Percentiles rank a stretch among this genome's conserved stretches.
These are phyloP conservation scores for Thamnidium elegans DNA, from an alignment of 192 early-diverging fungal species.

Conservation along the genomic window DNA sequence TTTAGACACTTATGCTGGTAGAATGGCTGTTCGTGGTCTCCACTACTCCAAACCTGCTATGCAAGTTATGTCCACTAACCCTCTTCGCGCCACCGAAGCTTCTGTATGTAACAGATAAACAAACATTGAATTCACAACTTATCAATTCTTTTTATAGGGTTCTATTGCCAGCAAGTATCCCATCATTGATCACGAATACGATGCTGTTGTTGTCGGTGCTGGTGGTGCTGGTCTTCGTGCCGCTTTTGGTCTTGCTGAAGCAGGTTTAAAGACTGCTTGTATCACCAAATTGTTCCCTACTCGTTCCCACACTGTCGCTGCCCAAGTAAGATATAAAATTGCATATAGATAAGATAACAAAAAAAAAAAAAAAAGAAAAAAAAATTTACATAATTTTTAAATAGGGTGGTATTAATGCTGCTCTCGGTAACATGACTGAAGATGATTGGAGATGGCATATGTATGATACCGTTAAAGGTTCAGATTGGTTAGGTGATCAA, in stretches of 20 bases:
- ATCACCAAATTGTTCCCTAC: slow-evolving; percentile 99
- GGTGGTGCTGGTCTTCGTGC: slow-evolving; percentile 98
- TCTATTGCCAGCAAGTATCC: slow-evolving; percentile 78
- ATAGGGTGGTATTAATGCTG: slow-evolving; percentile 97
- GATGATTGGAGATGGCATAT: slow-evolving; percentile 99
- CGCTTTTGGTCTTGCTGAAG: slow-evolving; percentile 93
- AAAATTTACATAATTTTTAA: not conserved
- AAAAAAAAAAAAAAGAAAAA: not conserved
- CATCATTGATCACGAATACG: slow-evolving; percentile 97
- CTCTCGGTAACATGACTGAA: slow-evolving; percentile 98
- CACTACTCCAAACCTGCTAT: slow-evolving; percentile 61
- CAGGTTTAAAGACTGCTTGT: slow-evolving; percentile 95
- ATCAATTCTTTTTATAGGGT: slow-evolving; percentile 31
- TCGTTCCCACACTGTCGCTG: slow-evolving; percentile 97
- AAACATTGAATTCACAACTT: not conserved
- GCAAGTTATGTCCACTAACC: slow-evolving; percentile 69
- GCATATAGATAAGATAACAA: slow-evolving; percentile 5
- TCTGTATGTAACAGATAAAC: slow-evolving; percentile 40
- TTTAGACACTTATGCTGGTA: slow-evolving; percentile 10
- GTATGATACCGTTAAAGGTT: slow-evolving; percentile 99
- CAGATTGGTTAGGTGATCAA: slow-evolving; percentile 99
- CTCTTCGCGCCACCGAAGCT: slow-evolving; percentile 72
- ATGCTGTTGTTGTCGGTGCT: slow-evolving; percentile 97
- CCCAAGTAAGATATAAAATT: slow-evolving; percentile 58
- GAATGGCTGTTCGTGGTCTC: slow-evolving; percentile 52